phyloP scores from a whole-genome alignment of 208 protist genomes.

The Strigomonas culicis region DNA sequence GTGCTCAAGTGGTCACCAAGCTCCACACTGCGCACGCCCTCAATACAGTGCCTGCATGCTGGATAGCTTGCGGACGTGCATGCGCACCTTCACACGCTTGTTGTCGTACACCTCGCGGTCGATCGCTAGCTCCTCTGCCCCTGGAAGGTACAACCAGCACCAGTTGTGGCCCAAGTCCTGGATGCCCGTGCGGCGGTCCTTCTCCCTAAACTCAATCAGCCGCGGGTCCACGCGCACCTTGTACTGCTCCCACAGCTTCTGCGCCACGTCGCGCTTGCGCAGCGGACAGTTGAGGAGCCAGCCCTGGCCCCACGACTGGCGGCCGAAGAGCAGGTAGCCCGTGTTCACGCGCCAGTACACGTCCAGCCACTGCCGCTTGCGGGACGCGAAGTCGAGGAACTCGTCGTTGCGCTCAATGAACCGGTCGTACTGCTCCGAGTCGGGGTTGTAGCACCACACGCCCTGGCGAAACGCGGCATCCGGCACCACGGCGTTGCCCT shows the following conservation, averaged over 20 bases:
- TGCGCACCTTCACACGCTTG: constrained; percentile 91
- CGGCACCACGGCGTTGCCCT: constrained; percentile 62
- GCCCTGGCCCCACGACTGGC: constrained; percentile 87
- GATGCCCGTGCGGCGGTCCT: constrained; percentile 86
- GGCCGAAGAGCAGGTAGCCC: constrained; percentile 86
- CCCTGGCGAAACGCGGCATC: constrained; percentile 66
- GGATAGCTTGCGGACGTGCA: constrained; percentile 86
- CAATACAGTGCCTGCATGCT: constrained; percentile 76
- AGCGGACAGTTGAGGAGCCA: constrained; percentile 89
- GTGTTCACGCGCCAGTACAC: constrained; percentile 93
- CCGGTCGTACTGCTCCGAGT: constrained; percentile 79
- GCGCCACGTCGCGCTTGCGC: constrained; percentile 81
- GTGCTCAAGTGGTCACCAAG: neutral
- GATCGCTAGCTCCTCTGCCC: constrained; percentile 87
- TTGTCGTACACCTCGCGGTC: constrained; percentile 92
- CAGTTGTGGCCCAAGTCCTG: constrained; percentile 91
- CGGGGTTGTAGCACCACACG: constrained; percentile 90
- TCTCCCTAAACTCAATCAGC: constrained; percentile 86
- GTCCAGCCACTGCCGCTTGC: constrained; percentile 91
- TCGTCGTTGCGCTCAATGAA: constrained; percentile 86
- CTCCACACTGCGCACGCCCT: too few relatives aligned
- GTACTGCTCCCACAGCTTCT: constrained; percentile 93
- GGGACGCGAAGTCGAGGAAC: constrained; percentile 88
- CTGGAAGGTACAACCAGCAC: constrained; percentile 92
- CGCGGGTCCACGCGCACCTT: constrained; percentile 85